A percentile compares a stretch with the other conserved stretches of the same genome.
phyloP scores from a whole-genome alignment of 2,329 filamentous ascomycete genomes.

The Monosporascus ibericus region DNA sequence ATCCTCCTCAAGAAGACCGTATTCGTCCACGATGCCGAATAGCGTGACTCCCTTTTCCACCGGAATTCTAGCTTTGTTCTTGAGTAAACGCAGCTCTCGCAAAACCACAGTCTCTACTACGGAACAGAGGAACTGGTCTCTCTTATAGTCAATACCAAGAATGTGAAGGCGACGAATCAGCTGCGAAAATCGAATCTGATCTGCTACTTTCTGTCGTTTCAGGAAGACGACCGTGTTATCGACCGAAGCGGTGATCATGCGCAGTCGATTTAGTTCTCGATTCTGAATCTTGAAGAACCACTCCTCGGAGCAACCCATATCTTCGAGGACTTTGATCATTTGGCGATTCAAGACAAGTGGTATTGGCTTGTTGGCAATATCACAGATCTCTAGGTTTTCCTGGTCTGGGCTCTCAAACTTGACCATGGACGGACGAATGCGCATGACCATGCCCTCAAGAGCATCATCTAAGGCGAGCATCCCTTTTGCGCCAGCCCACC shows the following conservation, averaged over 20 bases:
- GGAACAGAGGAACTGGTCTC: slow-evolving; percentile 63
- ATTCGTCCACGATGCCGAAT: slow-evolving; percentile 82
- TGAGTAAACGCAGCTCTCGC: slow-evolving; percentile 65
- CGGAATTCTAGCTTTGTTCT: slow-evolving; percentile 71
- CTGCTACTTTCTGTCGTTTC: slow-evolving; percentile 54
- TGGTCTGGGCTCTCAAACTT: slow-evolving; percentile 61
- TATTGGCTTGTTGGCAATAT: slow-evolving; percentile 59
- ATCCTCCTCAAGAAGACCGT: slow-evolving; percentile 56
- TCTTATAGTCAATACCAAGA: slow-evolving; percentile 58
- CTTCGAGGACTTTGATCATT: slow-evolving; percentile 81
- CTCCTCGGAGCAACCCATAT: slow-evolving; percentile 52
- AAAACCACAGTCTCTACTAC: slow-evolving; percentile 65
- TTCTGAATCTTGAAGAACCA: slow-evolving; percentile 63
- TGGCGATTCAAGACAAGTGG: slow-evolving; percentile 70
- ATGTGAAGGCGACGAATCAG: slow-evolving; percentile 55
- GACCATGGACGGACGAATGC: slow-evolving; percentile 67
- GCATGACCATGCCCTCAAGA: slow-evolving; percentile 51
- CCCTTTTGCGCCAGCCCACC: slow-evolving; percentile 69
- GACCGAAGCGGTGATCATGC: slow-evolving; percentile 49
- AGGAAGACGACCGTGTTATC: slow-evolving; percentile 63
- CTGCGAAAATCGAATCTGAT: slow-evolving; percentile 51
- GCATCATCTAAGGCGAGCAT: slow-evolving; percentile 66
- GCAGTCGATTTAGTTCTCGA: slow-evolving; percentile 54
- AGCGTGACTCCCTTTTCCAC: slow-evolving; percentile 67
- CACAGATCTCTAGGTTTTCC: slow-evolving; percentile 64